Evolutionary conservation across 352 stramenopile genomes (phyloP), one percentile per base, ranked within the genome.

Genomic region (Globisporangium apiculatum): DNA sequence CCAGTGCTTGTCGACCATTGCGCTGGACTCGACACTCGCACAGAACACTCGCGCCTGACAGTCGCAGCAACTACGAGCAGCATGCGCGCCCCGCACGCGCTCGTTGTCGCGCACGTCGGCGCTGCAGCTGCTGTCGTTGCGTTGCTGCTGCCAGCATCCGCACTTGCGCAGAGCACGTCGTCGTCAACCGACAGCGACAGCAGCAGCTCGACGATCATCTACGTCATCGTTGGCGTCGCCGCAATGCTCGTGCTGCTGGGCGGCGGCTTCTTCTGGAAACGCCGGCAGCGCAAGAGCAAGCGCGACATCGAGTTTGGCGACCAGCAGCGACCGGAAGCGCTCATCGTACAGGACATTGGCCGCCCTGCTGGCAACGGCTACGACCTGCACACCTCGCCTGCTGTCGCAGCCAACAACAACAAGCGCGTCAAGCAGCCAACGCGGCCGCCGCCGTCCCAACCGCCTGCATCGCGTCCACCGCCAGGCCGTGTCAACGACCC

Each of bases 161-260:
- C 51, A 5, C 55, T 38, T 15, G 61, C 55, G 11, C 38, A 56
- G 36, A 57, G 43, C 24, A 31, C 24, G 24, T 31, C 24, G 24
- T 31, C 24, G 24, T 31, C 24, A 31, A 3, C 24, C 24, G 24
- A 31, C 24, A 31, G 24, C 48, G 62, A 70, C 7, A 60, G 58
- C 24, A 31, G 67, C 17, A 55, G 57, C 18, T 76, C 72, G 6
- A 76, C 64, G 40, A 66, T 86, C 64, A 69, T 87, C 55, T 84
- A 79, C 64, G 73, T 86, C 52, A 75, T 83, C 45, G 65, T 86
- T 24, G 73, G 69, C 31, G 66, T 86, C 8, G 65, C 84, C 40
- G 65, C 76, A 18, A 48, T 77, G 47, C 73, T 89, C 18, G 73
- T 85, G 48, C 53, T 81, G 18, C 65, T 76, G 31, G 67, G 69